A percentile compares a stretch with the other conserved stretches of the same genome.
Evolutionary conservation across 345 rosid species (phyloP).

Genomic region (Hibiscus syriacus): DNA sequence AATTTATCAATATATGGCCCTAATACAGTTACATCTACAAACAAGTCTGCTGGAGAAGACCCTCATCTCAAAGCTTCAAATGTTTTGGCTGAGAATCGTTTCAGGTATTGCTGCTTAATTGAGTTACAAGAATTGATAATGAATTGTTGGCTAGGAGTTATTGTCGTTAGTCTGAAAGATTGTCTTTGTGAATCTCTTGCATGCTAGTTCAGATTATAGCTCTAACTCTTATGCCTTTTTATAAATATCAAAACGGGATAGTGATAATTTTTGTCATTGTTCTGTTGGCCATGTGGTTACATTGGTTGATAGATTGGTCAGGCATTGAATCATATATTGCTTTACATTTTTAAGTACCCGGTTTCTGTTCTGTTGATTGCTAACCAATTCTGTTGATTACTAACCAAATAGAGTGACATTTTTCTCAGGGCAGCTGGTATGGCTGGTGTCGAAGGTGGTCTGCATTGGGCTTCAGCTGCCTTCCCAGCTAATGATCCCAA

Average conservation of each 20-base stretch:
- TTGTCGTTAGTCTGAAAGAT: not conserved
- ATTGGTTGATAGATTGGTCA: not conserved
- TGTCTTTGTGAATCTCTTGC: constrained; percentile 2
- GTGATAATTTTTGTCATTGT: not conserved
- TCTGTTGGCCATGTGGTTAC: not conserved
- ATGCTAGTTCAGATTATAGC: not conserved
- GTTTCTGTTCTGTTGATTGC: constrained; percentile 6
- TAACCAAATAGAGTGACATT: constrained; percentile 4
- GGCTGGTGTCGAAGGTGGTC: constrained; percentile 46
- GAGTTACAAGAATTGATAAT: not conserved
- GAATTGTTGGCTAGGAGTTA: not conserved
- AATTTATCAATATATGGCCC: constrained; percentile 48
- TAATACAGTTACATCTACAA: constrained; percentile 21
- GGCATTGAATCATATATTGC: no score
- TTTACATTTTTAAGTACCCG: not conserved
- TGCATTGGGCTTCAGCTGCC: constrained; percentile 56
- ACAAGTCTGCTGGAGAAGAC: constrained; percentile 30
- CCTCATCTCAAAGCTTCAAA: constrained; percentile 35
- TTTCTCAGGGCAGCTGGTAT: constrained; percentile 57
- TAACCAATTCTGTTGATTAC: no score
- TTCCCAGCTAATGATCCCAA: constrained; percentile 54
- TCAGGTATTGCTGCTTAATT: constrained; percentile 43
- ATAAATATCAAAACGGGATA: not conserved
- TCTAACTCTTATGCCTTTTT: not conserved
- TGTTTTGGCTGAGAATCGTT: constrained; percentile 59